Base-by-base conservation (phyloP, 148 eudicot species). In the Diospyros kaki region DNA sequence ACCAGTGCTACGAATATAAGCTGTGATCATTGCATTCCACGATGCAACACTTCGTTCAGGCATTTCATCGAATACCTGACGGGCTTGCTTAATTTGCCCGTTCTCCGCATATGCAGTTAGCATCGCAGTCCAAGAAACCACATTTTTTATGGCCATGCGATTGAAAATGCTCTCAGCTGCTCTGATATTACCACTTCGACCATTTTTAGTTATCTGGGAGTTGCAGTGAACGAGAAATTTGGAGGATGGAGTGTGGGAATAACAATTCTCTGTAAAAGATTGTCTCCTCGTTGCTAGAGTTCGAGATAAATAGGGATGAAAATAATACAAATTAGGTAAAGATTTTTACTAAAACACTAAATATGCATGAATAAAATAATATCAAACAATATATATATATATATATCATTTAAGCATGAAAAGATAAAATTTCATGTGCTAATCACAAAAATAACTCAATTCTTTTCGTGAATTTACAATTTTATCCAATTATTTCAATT, bases 21-120 rank as follows among this genome's bases (percentile, higher is more conserved):
- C 93, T 3, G 87, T 82, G 5, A 89, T 82, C 85, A 89, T 87
- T 0, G 93, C 90, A 62, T 89, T 89, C 93, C 93, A 89, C 3
- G 90, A 85, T 0, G 84, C 85, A 61, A 86, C 73, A 70, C 63
- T 89, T 71, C 87, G 68, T 43, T 81, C 76, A 10, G 91, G 87
- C 91, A 89, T 89, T 81, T 83, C 78, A 6, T 89, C 86, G 63
- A 89, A 89, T 88, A 87, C 18, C 62, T 84, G 55, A 15, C 89
- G 88, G 43, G 91, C 93, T 14, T 69, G 73, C 18, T 28, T 42
- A 17, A 89, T 68, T 18, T 81, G 73, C 42, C 86, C 87, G 62
- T 85, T 89, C 39, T 75, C 66, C 0, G 82, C 82, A 48, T 84
- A 89, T 1, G 77, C 89, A 0, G 87, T 77, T 11, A 87, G 83